Evolutionary conservation across 2,329 filamentous ascomycete species (phyloP), one percentile per base, ranked within the genome.

Genomic region (Ophiosphaerella herpotricha): DNA sequence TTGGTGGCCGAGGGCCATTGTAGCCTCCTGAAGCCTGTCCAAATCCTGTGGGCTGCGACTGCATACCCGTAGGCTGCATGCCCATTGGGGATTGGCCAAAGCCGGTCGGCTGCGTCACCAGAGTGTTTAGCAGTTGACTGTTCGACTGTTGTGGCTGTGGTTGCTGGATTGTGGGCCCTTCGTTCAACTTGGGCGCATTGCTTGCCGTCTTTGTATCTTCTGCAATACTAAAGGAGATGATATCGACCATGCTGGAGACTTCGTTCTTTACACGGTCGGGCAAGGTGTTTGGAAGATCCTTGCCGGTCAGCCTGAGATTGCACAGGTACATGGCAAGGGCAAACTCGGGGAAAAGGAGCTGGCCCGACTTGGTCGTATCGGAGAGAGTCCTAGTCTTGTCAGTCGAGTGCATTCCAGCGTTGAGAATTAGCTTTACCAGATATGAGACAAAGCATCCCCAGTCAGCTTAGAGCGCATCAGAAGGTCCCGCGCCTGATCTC

Each of bases 201-300:
- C 79, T 84, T 46, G 79, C 79, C 3, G 78, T 76, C n/a, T 62
- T 49, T n/a, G 81, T 78, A 24, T 93, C 88, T 58, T 99, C 94
- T 0, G 85, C 85, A 21, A 97, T 84, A 61, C 88, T 91, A 71
- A 99, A 99, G 52, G 91, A 96, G 69, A 99, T 99, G 48, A 99
- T 99, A 70, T 99, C 94, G 35, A 99, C 94, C 92, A 99, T 97
- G 75, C 94, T 96, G 3, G 93, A 97, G 14, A 99, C 94, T 74
- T 99, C 94, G 66, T 99, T 99, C 77, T 86, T 89, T 58, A 99
- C 87, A 51, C 85, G 88, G 29, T 97, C 91, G 0, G 94, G 94
- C 8, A 99, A 80, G 5, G 70, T 74, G 2, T 80, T 68, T 0
- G 94, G 94, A 21, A 99, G 75, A 0, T 86, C 80, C 74, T 96